These are phyloP conservation scores for Abortiporus biennis DNA, from an alignment of 1,284 basidiomycete genomes.

Conservation along the genomic window DNA sequence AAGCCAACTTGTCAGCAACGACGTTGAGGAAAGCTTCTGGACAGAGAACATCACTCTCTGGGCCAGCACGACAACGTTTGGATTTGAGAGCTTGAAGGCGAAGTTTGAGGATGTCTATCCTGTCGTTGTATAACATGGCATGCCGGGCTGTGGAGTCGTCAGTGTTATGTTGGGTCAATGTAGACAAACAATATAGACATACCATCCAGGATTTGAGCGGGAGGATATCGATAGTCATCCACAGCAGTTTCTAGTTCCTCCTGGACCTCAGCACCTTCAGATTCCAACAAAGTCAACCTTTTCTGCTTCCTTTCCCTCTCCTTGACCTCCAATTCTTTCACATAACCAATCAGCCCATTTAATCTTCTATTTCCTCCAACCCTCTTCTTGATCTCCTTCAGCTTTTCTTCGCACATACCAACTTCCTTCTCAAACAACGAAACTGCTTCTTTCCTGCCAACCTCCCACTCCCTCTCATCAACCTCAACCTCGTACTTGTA, in stretches of 20 bases:
- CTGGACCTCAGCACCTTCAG: constrained; percentile 35
- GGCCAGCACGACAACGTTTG: constrained; percentile 82
- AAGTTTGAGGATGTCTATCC: constrained; percentile 79
- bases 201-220: constrained; percentile 89
- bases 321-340: constrained; percentile 78
- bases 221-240: constrained; percentile 74
- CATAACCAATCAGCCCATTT: constrained; percentile 75
- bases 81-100: constrained; percentile 82
- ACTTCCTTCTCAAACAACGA: constrained; percentile 83
- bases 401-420: constrained; percentile 77
- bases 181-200: constrained; percentile 25
- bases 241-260: constrained; percentile 38
- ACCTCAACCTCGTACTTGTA: constrained; percentile 97
- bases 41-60: constrained; percentile 84
- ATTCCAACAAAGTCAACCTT: constrained; percentile 35
- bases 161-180: constrained; percentile 7
- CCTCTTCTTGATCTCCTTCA: constrained; percentile 80
- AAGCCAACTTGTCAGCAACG: constrained; percentile 94
- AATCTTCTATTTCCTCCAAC: constrained; percentile 84
- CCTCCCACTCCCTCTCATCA: constrained; percentile 88
- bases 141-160: constrained; percentile 64
- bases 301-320: constrained; percentile 64
- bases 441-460: constrained; percentile 71
- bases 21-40: constrained; percentile 97
- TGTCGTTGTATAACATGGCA: constrained; percentile 82